Evolutionary conservation across 2,329 filamentous ascomycete genomes (phyloP), one percentile per base, ranked within the genome.

Genomic region (Verticillium dahliae): DNA sequence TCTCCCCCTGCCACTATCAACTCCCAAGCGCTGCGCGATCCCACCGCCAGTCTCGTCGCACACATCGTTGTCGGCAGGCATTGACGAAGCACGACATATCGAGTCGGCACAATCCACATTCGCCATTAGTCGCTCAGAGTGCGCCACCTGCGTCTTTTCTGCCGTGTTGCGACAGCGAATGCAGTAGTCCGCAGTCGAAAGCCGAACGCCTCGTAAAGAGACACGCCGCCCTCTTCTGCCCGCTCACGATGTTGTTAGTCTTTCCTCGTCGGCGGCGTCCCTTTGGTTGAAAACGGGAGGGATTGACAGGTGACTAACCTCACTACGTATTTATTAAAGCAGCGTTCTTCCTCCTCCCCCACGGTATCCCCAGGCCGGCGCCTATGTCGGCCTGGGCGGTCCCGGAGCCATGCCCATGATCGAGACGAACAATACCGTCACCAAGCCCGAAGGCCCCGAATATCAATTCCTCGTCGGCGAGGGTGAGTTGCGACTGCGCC

Each of bases 391-490:
- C 66, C 83, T 88, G 60, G 86, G 86, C 66, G 84, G 87, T 70
- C 87, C 87, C 65, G 83, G 88, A 73, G 81, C 86, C 59, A 81
- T 86, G 41, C 89, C 90, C 41, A 85, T 96, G 74, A 89, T 97
- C 71, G 95, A 99, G 82, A 97, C 94, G 60, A 96, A 95, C 76
- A 99, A 98, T 73, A 89, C 87, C 45, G 80, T 99, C 64, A 86
- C 85, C 62, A 90, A 90, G 69, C 94, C 91, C 31, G 86, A 87
- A 39, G 91, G 91, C 5, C 85, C 90, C 31, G 93, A 97, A 69
- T 91, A 92, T 75, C 91, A 96, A 73, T 88, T 99, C 67, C 87
- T 97, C 54, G 92, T 94, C 57, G 95, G 94, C 74, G 95, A 99
- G 86, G 95, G 92, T 91, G 52, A 60, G 59, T 34, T 37, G 13